Evolutionary conservation across 768 basidiomycete genomes (phyloP).

Genomic region (Tylopilus sp.): DNA sequence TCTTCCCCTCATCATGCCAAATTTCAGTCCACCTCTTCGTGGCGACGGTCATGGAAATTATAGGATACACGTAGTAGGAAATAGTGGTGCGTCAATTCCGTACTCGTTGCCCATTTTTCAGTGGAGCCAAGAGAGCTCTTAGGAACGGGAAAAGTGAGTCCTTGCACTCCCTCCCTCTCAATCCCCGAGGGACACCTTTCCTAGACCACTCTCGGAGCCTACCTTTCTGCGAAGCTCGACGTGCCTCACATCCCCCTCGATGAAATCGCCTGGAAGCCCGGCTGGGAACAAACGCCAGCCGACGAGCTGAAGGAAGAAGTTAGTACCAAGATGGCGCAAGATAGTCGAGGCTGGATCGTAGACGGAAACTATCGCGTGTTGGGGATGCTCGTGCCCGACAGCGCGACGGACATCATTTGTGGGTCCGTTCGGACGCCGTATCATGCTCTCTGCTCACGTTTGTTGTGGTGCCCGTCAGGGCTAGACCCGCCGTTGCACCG

Average conservation of each 20-base stretch:
- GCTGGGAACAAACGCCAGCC: conserved; percentile 37
- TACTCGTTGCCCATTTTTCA: background rate
- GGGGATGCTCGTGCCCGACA: conserved; percentile 34
- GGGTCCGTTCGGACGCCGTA: conserved; percentile 13
- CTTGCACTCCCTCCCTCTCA: too few relatives aligned
- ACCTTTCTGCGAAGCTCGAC: conserved; percentile 42
- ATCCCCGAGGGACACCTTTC: background rate
- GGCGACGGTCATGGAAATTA: conserved; percentile 48
- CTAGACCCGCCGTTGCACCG: conserved; percentile 59
- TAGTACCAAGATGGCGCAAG: conserved; percentile 21
- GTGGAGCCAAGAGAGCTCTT: background rate
- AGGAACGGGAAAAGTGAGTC: conserved; percentile 42
- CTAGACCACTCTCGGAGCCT: conserved; percentile 47
- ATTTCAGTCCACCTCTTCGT: conserved; percentile 23
- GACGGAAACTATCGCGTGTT: conserved; percentile 45
- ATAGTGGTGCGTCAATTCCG: conserved; percentile 41
- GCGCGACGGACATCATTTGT: conserved; percentile 55
- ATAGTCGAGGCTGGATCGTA: conserved; percentile 47
- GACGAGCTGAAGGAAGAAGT: conserved; percentile 26
- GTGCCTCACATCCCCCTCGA: conserved; percentile 50
- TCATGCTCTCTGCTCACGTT: background rate
- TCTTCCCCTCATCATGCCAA: conserved; percentile 7
- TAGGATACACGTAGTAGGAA: conserved; percentile 48
- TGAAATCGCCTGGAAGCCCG: conserved; percentile 45
- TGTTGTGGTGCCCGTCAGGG: conserved; percentile 40